Evolutionary conservation across 495 filamentous ascomycete species (phyloP).

Genomic region (Arthonia radiata): DNA sequence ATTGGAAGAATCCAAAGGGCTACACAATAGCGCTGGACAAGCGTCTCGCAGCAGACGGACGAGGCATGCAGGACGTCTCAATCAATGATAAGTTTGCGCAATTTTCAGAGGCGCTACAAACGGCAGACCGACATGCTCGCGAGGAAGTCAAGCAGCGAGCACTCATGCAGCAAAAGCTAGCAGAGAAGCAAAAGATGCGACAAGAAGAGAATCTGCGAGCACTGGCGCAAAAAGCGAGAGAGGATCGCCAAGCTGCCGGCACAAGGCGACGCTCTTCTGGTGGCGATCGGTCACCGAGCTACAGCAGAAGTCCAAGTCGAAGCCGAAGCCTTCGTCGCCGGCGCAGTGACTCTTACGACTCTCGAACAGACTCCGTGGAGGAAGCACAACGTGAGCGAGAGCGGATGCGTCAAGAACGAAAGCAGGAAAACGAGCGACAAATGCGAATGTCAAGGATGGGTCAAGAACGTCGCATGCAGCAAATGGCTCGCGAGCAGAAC

Average conservation of each 20-base stretch:
- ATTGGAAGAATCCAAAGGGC: slow-evolving; percentile 99
- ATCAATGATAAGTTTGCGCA: slow-evolving; percentile 99
- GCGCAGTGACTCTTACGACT: slow-evolving; percentile 10
- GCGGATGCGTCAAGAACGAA: slow-evolving; percentile 49
- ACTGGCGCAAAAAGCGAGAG: slow-evolving; percentile 76
- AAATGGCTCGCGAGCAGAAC: slow-evolving; percentile 84
- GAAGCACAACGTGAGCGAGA: slow-evolving; percentile 44
- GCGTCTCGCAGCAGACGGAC: slow-evolving; percentile 83
- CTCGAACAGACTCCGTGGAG: slow-evolving; percentile 32
- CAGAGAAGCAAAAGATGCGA: slow-evolving; percentile 82
- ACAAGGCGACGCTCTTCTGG: slow-evolving; percentile 16
- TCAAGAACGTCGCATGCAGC: slow-evolving; percentile 64
- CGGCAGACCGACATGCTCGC: slow-evolving; percentile 79
- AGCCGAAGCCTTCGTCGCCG: slow-evolving; percentile 6
- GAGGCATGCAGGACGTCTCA: slow-evolving; percentile 76
- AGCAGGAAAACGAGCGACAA: slow-evolving; percentile 65
- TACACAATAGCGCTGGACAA: slow-evolving; percentile 95
- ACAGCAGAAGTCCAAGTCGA: slow-evolving; percentile 24
- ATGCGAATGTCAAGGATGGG: slow-evolving; percentile 90
- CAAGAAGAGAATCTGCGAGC: slow-evolving; percentile 84
- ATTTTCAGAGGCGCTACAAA: slow-evolving; percentile 82
- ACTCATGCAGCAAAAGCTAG: slow-evolving; percentile 85
- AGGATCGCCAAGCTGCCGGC: slow-evolving; percentile 35
- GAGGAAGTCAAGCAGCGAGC: slow-evolving; percentile 86
- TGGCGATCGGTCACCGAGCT: slow-evolving; percentile 17